phyloP scores from a whole-genome alignment of 1,284 basidiomycete genomes.

The Singerocomus inundabilis region DNA sequence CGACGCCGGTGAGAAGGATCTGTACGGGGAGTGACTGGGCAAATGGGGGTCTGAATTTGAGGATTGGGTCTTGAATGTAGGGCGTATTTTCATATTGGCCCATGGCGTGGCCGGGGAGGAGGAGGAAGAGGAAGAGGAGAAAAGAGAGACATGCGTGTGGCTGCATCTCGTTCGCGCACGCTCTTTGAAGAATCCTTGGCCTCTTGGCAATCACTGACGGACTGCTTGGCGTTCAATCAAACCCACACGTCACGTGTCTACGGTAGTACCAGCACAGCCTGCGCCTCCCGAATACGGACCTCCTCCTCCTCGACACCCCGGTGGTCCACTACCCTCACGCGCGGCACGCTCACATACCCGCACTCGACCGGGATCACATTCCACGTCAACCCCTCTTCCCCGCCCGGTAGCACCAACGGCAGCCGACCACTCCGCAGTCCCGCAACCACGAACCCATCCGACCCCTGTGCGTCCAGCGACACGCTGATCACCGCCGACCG shows the following conservation, averaged over 20 bases:
- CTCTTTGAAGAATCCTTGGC: background rate
- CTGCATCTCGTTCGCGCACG: background rate
- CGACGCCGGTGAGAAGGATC: conserved; percentile 83
- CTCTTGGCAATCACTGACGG: conserved; percentile 1
- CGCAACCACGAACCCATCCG: conserved; percentile 66
- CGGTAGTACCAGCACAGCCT: conserved; percentile 36
- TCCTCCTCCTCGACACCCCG: conserved; percentile 45
- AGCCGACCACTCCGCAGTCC: conserved; percentile 64
- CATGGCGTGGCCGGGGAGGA: conserved; percentile 19
- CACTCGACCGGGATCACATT: conserved; percentile 70
- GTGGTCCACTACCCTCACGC: conserved; percentile 56
- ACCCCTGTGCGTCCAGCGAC: conserved; percentile 58
- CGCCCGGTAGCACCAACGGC: conserved; percentile 66
- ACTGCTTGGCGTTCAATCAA: too few species aligned
- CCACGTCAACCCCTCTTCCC: conserved; percentile 64
- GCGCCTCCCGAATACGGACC: conserved; percentile 40
- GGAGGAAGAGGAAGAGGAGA: conserved; percentile 3
- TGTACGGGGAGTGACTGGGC: conserved; percentile 90
- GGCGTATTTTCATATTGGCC: conserved; percentile 10
- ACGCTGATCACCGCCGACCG: conserved; percentile 66
- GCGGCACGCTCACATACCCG: conserved; percentile 59
- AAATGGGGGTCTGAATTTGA: conserved; percentile 72
- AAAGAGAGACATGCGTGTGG: background rate
- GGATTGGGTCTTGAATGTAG: conserved; percentile 63
- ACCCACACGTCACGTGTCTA: too few species aligned